These are phyloP conservation scores for Polytrichum formosum DNA, from an alignment of 225 moss, liverwort and hornwort genomes.

Conservation along the genomic window DNA sequence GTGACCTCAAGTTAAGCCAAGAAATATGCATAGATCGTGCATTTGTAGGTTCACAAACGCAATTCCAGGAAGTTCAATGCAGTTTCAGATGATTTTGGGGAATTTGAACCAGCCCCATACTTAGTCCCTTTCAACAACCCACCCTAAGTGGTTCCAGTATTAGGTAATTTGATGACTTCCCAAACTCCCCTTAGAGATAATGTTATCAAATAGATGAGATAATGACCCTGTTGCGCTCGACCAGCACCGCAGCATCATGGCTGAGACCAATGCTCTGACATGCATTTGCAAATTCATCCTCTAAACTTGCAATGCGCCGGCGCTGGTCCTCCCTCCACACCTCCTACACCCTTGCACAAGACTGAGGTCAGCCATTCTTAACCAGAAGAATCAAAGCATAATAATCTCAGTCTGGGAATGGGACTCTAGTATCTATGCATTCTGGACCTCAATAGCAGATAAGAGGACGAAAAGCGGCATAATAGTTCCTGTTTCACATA, in stretches of 20 bases:
- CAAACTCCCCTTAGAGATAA: neutral
- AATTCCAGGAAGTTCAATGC: no score
- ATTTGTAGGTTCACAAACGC: no score
- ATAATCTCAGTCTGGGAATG: slow-evolving; percentile 3
- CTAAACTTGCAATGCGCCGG: slow-evolving; percentile 64
- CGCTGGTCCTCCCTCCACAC: slow-evolving; percentile 81
- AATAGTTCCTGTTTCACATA: no score
- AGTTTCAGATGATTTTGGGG: no score
- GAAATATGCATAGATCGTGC: no score
- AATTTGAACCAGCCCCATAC: no score
- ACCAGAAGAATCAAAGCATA: slow-evolving; percentile 13
- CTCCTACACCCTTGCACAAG: slow-evolving; percentile 48
- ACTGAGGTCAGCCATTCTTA: slow-evolving; percentile 19
- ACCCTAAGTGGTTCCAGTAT: no score
- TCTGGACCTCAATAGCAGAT: no score
- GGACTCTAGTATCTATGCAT: no score
- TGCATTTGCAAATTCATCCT: slow-evolving; percentile 57
- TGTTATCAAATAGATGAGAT: slow-evolving; percentile 4
- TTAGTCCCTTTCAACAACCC: no score
- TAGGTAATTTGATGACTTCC: neutral
- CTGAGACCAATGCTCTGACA: slow-evolving; percentile 87
- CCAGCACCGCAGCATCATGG: slow-evolving; percentile 68
- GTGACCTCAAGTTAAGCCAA: no score
- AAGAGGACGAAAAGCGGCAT: no score
- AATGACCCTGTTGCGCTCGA: slow-evolving; percentile 61